A percentile compares a stretch with the other conserved stretches of the same genome.
Evolutionary conservation across 768 basidiomycete species (phyloP).

Genomic region (Lactarius quietus): DNA sequence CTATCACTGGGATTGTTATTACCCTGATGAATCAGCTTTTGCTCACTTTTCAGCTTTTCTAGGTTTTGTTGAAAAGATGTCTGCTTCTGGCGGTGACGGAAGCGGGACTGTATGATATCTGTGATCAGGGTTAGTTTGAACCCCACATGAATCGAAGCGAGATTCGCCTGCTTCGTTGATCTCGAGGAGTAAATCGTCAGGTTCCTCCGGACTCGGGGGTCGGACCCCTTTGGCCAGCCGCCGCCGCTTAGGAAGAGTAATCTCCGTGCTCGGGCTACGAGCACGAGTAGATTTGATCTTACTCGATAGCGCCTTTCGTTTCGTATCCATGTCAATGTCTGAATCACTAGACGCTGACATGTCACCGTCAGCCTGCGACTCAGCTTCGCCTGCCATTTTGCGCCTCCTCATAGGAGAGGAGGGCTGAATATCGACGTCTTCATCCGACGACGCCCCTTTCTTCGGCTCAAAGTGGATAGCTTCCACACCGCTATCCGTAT

Average conservation of each 20-base stretch:
- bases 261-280: constrained; percentile 35
- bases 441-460: constrained; percentile 24
- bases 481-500: constrained; percentile 40
- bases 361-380: not conserved
- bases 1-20: not conserved
- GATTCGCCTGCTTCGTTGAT: constrained; percentile 56
- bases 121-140: constrained; percentile 8
- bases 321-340: constrained; percentile 7
- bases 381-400: constrained; percentile 25
- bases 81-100: constrained; percentile 59
- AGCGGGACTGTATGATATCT: constrained; percentile 63
- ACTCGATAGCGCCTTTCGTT: not conserved
- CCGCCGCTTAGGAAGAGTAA: constrained; percentile 37
- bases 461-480: constrained; percentile 49
- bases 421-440: constrained; percentile 28
- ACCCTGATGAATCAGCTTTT: not conserved
- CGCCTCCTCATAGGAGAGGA: constrained; percentile 28
- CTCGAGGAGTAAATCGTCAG: constrained; percentile 46
- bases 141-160: constrained; percentile 6
- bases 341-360: constrained; percentile 7
- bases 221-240: constrained; percentile 44
- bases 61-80: constrained; percentile 60
- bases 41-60: constrained; percentile 62
- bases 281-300: not conserved
- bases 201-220: constrained; percentile 40